These are phyloP conservation scores for Mortierella sp. DNA, from an alignment of 371 early-diverging fungal genomes.

Conservation along the genomic window DNA sequence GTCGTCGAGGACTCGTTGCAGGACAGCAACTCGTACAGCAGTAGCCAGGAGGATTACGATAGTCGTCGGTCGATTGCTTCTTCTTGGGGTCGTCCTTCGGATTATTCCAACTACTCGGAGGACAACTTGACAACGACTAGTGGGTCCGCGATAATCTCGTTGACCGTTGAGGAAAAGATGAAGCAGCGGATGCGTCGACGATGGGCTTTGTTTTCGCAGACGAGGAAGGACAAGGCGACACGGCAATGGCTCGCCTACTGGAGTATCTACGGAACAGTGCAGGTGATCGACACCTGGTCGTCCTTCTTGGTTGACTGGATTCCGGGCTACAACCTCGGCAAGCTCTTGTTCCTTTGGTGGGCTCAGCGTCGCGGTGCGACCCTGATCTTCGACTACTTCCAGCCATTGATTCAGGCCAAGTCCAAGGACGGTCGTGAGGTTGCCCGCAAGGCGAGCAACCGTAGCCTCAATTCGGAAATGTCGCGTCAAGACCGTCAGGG, in stretches of 20 bases:
- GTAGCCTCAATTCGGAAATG: slow-evolving; percentile 42
- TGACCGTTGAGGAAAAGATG: slow-evolving; percentile 51
- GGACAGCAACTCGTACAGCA: slow-evolving; percentile 45
- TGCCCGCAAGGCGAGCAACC: slow-evolving; percentile 46
- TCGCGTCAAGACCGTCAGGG: slow-evolving; percentile 28
- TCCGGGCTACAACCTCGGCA: slow-evolving; percentile 55
- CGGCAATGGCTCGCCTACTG: slow-evolving; percentile 58
- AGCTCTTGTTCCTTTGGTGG: slow-evolving; percentile 56
- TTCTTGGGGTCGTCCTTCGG: slow-evolving; percentile 49
- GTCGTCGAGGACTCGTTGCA: slow-evolving; percentile 39
- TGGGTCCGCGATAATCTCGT: slow-evolving; percentile 26
- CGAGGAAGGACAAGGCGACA: slow-evolving; percentile 53
- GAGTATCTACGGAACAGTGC: slow-evolving; percentile 58
- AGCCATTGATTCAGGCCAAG: slow-evolving; percentile 53
- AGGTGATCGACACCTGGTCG: slow-evolving; percentile 56
- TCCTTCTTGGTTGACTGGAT: slow-evolving; percentile 55
- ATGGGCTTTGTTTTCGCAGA: slow-evolving; percentile 51
- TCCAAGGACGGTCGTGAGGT: slow-evolving; percentile 57
- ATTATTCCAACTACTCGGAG: slow-evolving; percentile 48
- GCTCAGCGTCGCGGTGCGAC: slow-evolving; percentile 55
- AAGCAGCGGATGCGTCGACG: slow-evolving; percentile 53
- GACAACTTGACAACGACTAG: slow-evolving; percentile 42
- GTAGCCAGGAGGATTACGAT: slow-evolving; percentile 48
- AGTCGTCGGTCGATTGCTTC: slow-evolving; percentile 35
- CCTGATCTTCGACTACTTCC: slow-evolving; percentile 55